Percentiles rank a stretch among this genome's conserved stretches.
phyloP scores from a whole-genome alignment of 345 rosid species.

The Linum usitatissimum region DNA sequence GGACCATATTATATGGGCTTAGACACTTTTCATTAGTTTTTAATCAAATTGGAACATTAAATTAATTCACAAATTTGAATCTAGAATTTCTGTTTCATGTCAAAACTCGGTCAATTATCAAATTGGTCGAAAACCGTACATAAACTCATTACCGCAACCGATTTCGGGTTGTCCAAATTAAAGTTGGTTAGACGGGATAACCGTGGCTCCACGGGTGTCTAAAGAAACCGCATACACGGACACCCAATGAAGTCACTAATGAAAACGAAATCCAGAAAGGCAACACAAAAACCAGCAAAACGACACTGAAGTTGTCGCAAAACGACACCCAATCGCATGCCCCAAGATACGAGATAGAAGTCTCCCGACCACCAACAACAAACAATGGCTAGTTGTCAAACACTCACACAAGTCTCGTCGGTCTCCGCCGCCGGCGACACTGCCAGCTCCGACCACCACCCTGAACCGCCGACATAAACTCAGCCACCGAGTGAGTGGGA shows the following conservation, averaged over 20 bases:
- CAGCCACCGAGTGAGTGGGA: neutral
- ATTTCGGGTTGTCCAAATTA: too few relatives aligned
- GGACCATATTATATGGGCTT: too few relatives aligned
- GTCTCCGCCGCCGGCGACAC: neutral
- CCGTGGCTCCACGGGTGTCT: neutral
- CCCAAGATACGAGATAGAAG: neutral
- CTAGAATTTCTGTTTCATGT: too few relatives aligned
- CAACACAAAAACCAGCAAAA: neutral
- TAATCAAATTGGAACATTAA: too few relatives aligned
- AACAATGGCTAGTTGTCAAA: neutral
- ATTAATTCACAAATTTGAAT: too few relatives aligned
- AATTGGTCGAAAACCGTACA: too few relatives aligned
- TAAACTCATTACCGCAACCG: too few relatives aligned
- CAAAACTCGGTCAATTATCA: too few relatives aligned
- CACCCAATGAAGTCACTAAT: neutral
- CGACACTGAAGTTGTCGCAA: neutral
- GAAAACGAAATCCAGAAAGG: neutral
- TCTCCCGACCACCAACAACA: neutral
- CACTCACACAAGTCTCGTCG: neutral
- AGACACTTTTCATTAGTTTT: too few relatives aligned
- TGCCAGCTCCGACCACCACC: neutral
- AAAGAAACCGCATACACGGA: neutral
- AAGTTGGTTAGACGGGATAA: too few relatives aligned
- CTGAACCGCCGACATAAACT: neutral
- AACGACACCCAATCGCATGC: neutral